Conservation (phyloP, 1,139 yeast species). For the Taphrina populina region DNA sequence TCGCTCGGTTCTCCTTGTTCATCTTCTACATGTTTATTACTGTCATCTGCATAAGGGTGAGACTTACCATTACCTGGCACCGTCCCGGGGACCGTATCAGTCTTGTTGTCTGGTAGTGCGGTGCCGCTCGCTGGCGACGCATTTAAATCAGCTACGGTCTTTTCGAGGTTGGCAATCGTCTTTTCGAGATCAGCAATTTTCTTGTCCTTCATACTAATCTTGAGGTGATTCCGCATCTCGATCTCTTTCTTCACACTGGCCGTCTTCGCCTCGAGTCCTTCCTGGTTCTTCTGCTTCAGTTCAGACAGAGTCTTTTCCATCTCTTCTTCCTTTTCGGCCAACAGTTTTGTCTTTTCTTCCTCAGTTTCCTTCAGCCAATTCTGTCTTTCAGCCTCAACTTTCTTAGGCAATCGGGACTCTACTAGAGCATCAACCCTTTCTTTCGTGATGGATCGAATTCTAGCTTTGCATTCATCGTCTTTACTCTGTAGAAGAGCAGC, state of each 20-base stretch:
- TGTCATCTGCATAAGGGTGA: conserved; percentile 1
- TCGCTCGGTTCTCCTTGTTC: background rate
- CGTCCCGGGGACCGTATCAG: background rate
- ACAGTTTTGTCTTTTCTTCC: conserved; percentile 38
- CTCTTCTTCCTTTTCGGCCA: conserved; percentile 42
- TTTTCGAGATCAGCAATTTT: conserved; percentile 42
- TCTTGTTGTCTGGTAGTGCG: background rate
- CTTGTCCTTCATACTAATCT: conserved; percentile 39
- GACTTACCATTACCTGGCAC: conserved; percentile 14
- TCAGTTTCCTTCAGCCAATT: conserved; percentile 36
- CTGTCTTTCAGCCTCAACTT: conserved; percentile 40
- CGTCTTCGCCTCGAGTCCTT: conserved; percentile 47
- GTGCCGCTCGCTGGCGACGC: background rate
- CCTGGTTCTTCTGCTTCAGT: conserved; percentile 46
- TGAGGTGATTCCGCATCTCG: conserved; percentile 40
- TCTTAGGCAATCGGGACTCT: conserved; percentile 31
- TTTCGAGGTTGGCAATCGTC: conserved; percentile 37
- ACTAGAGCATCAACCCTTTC: conserved; percentile 23
- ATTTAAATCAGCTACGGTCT: background rate
- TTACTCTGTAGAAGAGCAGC: conserved; percentile 38
- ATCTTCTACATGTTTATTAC: conserved; percentile 8
- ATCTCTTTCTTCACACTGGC: conserved; percentile 43
- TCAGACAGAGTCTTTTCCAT: conserved; percentile 41
- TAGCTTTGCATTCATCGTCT: conserved; percentile 40
- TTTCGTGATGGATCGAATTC: conserved; percentile 40